These are phyloP conservation scores for Nematocida homosporus DNA, from an alignment of 371 early-diverging fungal genomes.

Conservation along the genomic window DNA sequence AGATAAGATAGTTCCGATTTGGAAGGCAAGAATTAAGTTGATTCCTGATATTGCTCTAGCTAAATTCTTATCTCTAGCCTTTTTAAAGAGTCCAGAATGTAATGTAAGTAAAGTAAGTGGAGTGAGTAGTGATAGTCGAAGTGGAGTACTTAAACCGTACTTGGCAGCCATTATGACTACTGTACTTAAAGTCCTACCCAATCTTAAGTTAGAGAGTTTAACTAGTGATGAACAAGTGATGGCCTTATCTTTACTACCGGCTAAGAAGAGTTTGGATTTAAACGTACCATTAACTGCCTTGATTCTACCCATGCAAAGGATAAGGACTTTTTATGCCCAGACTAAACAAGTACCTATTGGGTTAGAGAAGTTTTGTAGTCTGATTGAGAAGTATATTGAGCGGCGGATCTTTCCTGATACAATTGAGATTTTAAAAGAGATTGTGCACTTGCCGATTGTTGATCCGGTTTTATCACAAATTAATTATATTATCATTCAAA, in stretches of 20 bases:
- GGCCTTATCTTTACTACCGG: no score
- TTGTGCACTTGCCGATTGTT: conserved; percentile 17
- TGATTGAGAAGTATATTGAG: conserved; percentile 34
- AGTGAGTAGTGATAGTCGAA: neutral
- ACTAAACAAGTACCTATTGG: neutral
- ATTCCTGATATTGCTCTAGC: neutral
- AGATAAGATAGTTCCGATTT: neutral
- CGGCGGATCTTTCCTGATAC: neutral
- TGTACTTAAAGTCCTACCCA: no score
- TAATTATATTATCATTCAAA: conserved; percentile 16
- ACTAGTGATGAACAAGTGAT: no score
- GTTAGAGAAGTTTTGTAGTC: conserved; percentile 7
- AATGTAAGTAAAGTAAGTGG: neutral
- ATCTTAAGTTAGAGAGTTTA: no score
- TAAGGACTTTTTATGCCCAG: neutral
- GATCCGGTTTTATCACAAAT: conserved; percentile 40
- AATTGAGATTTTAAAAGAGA: conserved; percentile 3
- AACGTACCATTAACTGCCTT: neutral
- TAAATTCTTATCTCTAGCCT: neutral
- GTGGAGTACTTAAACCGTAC: neutral
- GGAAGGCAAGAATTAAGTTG: neutral
- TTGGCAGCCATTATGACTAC: no score
- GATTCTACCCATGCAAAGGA: neutral
- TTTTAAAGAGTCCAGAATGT: neutral
- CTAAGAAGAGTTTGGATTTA: no score